Evolutionary conservation across 768 basidiomycete species (phyloP).

Genomic region (Mycena vulgaris): DNA sequence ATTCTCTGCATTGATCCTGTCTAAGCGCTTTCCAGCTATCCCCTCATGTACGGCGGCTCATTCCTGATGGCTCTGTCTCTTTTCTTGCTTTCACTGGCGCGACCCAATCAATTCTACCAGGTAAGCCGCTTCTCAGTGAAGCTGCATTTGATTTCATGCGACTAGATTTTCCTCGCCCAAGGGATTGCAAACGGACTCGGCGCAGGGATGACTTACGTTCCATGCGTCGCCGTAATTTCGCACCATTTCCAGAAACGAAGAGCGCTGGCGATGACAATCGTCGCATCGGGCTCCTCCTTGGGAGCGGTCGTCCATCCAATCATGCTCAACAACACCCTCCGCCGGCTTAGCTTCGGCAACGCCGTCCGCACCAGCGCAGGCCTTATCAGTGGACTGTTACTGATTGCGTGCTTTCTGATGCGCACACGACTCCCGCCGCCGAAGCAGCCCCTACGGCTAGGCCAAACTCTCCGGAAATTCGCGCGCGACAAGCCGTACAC

Average conservation of each 20-base stretch:
- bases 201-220: conserved; percentile 66
- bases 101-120: conserved; percentile 54
- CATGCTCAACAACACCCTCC: conserved; percentile 58
- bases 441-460: conserved; percentile 49
- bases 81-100: conserved; percentile 59
- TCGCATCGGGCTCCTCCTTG: conserved; percentile 55
- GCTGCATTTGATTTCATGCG: background rate
- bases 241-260: conserved; percentile 61
- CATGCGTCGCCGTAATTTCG: conserved; percentile 60
- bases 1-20: background rate
- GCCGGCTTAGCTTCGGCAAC: conserved; percentile 56
- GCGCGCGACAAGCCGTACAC: conserved; percentile 62
- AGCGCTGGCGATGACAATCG: conserved; percentile 59
- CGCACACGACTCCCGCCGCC: conserved; percentile 44
- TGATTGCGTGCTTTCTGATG: conserved; percentile 45
- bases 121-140: conserved; percentile 31
- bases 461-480: conserved; percentile 50
- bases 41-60: conserved; percentile 61
- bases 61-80: conserved; percentile 61
- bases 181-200: conserved; percentile 67
- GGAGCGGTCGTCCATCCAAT: conserved; percentile 63
- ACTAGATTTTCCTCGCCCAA: conserved; percentile 62
- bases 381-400: conserved; percentile 48
- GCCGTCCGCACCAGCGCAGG: conserved; percentile 59
- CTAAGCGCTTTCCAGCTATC: conserved; percentile 49